Base-by-base conservation (phyloP, 2,329 filamentous ascomycete genomes). In the Chaetomiaceae sp. region DNA sequence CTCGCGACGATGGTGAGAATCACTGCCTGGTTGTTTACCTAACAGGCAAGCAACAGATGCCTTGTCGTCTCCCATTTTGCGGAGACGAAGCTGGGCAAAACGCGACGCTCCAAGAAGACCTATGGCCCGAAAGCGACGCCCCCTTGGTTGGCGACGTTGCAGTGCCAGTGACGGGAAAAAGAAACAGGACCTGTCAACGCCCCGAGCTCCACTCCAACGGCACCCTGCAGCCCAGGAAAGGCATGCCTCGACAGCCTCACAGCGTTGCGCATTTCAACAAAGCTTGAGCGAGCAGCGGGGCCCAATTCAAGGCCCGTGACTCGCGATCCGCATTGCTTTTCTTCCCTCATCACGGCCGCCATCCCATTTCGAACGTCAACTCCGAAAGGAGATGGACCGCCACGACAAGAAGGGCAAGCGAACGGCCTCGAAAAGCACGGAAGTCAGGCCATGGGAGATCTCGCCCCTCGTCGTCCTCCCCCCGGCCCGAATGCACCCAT, bases 1-100 rank as follows among this genome's bases (percentile, higher is more conserved):
- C 38, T 44, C n/a, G 54, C 47, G 57, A 50, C 40, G 52, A 52
- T 54, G 52, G 52, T 49, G 49, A 53, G 48, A 44, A 49, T 22
- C 31, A 29, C 43, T 29, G 36, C 39, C 52, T 39, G 40, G 49
- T 51, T 43, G 51, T 47, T 57, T 53, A 49, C 42, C 33, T 29
- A 52, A 45, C 34, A 14, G 39, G 44, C 27, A 51, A 52, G 19
- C 46, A 29, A 15, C 9, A 23, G 19, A 4, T 42, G 39, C 47
- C 39, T 37, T 29, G 15, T 34, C 47, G 31, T 15, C 42, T 43
- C 51, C 53, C 29, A 47, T 47, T 55, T 47, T 5, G 48, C 33
- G 52, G 55, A 53, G 45, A 37, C 27, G 29, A 36, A 11, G 40
- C 33, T 29, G 33, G 17, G 15, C 40, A 20, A 29, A 27, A 38